phyloP scores from a whole-genome alignment of 2,329 filamentous ascomycete genomes.

The Dactylonectria macrodidyma region DNA sequence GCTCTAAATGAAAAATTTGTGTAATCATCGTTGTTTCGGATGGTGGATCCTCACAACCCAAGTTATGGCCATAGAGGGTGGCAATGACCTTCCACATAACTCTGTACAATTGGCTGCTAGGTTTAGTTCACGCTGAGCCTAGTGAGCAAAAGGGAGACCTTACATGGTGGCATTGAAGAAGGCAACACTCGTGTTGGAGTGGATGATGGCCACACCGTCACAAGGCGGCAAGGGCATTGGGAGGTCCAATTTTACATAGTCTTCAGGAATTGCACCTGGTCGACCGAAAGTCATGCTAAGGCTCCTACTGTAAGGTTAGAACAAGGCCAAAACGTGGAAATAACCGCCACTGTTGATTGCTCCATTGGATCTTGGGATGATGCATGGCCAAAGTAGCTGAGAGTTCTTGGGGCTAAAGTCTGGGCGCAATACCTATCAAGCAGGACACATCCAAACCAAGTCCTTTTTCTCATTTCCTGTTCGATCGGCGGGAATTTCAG shows the following conservation, averaged over 20 bases:
- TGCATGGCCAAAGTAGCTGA: background rate
- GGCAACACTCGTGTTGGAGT: slow-evolving; percentile 18
- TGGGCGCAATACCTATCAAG: slow-evolving; percentile 31
- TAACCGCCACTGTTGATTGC: background rate
- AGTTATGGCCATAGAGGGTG: slow-evolving; percentile 33
- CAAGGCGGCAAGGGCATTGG: background rate
- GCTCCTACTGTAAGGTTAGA: slow-evolving; percentile 13
- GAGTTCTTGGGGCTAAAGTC: background rate
- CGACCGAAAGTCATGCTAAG: slow-evolving; percentile 37
- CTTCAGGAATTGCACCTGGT: slow-evolving; percentile 34
- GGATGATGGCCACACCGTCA: background rate
- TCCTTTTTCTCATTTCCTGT: slow-evolving; percentile 62
- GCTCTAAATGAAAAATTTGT: slow-evolving; percentile 31
- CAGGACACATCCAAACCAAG: slow-evolving; percentile 55
- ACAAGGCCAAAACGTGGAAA: background rate
- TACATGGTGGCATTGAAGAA: slow-evolving; percentile 38
- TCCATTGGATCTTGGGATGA: background rate
- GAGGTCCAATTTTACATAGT: slow-evolving; percentile 32
- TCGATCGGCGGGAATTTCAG: slow-evolving; percentile 57
- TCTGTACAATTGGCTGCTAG: slow-evolving; percentile 25
- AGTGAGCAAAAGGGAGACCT: accelerated
- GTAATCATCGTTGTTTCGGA: slow-evolving; percentile 24
- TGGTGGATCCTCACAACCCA: slow-evolving; percentile 29
- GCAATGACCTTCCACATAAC: slow-evolving; percentile 30
- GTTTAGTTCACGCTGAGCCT: background rate